Percentiles rank a stretch among this genome's conserved stretches.
Evolutionary conservation across 1,139 yeast genomes (phyloP).

Genomic region (Zygosaccharomyces pseudobailii): DNA sequence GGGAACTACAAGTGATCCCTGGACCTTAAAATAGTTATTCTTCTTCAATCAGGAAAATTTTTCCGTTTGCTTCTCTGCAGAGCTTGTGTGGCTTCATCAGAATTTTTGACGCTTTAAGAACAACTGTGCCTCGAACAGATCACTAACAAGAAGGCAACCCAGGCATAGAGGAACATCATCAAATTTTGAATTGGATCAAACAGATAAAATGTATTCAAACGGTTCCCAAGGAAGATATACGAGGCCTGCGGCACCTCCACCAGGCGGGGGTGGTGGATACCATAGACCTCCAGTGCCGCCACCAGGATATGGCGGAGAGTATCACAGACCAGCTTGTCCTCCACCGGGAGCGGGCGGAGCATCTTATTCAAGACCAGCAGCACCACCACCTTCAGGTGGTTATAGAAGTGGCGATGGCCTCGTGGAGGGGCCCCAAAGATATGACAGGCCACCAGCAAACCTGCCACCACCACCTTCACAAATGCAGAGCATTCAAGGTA

Average conservation of each 20-base stretch:
- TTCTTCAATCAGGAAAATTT: not conserved
- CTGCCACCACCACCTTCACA: conserved; percentile 26
- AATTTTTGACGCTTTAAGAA: not conserved
- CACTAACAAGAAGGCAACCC: not conserved
- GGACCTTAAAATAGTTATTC: not conserved
- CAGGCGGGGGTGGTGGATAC: not conserved
- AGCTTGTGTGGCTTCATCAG: not conserved
- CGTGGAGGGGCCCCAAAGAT: conserved; percentile 11
- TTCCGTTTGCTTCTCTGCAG: not conserved
- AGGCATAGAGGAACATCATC: not conserved
- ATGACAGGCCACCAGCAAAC: conserved; percentile 14
- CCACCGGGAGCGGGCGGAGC: not conserved
- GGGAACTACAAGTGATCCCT: not conserved
- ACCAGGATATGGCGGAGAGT: not conserved
- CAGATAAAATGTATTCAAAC: not conserved
- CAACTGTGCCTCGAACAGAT: not conserved
- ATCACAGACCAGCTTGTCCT: conserved; percentile 1
- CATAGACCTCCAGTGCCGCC: conserved; percentile 2
- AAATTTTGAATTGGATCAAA: not conserved
- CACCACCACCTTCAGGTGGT: conserved; percentile 15
- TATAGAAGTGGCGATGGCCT: conserved; percentile 1
- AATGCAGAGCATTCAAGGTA: conserved; percentile 22
- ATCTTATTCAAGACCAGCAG: conserved; percentile 19
- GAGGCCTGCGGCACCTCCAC: conserved; percentile 3
- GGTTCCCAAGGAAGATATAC: not conserved